Evolutionary conservation across 1,139 yeast species (phyloP), one percentile per base, ranked within the genome.

Genomic region (Pichia sp.): DNA sequence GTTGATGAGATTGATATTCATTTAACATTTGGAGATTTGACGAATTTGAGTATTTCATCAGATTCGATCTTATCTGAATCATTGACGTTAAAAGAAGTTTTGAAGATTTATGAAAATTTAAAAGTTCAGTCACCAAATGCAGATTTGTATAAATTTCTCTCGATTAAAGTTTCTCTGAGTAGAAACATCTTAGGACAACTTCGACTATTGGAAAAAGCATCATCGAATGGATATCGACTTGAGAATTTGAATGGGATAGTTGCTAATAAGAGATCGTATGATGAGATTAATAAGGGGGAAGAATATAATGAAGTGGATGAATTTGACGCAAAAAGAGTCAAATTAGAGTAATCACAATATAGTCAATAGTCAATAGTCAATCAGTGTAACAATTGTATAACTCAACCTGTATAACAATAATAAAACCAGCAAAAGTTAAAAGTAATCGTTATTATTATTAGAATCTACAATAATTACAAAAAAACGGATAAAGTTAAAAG

Each of bases 41-140:
- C 59, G 22, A 48, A 57, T 38, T 55, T 73, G 21, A 51, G 55
- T 4, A 62, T 76, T 12, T 60, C 70, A 4, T 79, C 76, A 49
- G 78, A 75, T 56, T 70, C 68, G 47, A 54, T 68, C 1, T 67
- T 68, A 51, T 59, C 72, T 12, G 48, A 61, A 22, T 66, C 67
- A 33, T 54, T 72, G 6, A 59, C 61, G 0, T 49, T 75, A 17
- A 56, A 56, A 19, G 76, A 72, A 50, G 63, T 75, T 27, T 53
- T 72, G 17, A 52, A 58, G 12, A 54, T 69, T 5, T 73, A 68
- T 50, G 53, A 56, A 17, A 60, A 60, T 9, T 56, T 73, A 28
- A 58, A 60, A 15, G 54, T 55, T 4, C 52, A 51, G 14, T 43
- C 50, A 15, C 47, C 50, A n/a, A 50, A 50, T 34, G 36, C 47